phyloP scores from a whole-genome alignment of 768 basidiomycete species.

The Phaeotremella fagi region DNA sequence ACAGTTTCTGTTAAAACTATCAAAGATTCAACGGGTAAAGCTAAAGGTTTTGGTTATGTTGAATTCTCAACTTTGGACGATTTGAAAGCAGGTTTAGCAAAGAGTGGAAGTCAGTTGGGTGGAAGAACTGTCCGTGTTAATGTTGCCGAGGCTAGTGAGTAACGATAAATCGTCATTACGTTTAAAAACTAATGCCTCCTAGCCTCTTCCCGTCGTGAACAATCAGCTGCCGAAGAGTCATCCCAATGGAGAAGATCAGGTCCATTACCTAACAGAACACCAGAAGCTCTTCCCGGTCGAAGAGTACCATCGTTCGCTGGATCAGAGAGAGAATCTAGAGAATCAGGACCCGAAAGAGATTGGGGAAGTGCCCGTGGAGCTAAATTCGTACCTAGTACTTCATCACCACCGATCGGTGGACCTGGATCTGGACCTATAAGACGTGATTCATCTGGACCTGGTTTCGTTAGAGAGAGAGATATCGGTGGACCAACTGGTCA shows the following conservation, averaged over 20 bases:
- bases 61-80: conserved; percentile 86
- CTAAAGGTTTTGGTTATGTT: conserved; percentile 96
- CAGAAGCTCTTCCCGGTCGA: conserved; percentile 14
- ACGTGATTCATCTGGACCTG: conserved; percentile 33
- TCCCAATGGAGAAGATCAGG: conserved; percentile 81
- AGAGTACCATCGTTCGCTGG: conserved; percentile 48
- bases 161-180: conserved; percentile 14
- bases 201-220: conserved; percentile 27
- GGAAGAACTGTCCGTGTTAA: conserved; percentile 81
- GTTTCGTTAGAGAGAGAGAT: conserved; percentile 21
- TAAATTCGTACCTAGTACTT: conserved; percentile 43
- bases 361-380: conserved; percentile 49
- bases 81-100: conserved; percentile 74
- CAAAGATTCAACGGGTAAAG: conserved; percentile 84
- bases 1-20: conserved; percentile 86
- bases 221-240: conserved; percentile 74
- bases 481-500: conserved; percentile 21
- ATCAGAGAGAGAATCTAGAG: conserved; percentile 34
- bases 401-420: not conserved
- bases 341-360: conserved; percentile 42
- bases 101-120: conserved; percentile 65
- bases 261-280: conserved; percentile 58
- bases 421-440: conserved; percentile 21
- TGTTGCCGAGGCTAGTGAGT: conserved; percentile 93
- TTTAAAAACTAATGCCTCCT: conserved; percentile 49